phyloP scores from a whole-genome alignment of 2,329 filamentous ascomycete genomes.

The Alternaria postmessia region DNA sequence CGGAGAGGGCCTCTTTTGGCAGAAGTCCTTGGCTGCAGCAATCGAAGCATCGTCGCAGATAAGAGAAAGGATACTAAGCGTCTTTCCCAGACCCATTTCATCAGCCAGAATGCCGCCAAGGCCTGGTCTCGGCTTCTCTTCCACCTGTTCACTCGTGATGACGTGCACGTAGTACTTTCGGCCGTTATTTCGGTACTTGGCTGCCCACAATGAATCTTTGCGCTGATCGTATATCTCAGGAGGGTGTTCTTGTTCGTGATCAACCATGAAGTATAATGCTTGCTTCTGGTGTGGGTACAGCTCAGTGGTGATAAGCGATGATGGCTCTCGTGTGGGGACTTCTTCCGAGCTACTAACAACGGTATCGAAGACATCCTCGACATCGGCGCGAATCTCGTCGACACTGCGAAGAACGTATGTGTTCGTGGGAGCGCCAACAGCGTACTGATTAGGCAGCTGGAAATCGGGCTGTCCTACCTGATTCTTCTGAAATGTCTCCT shows the following conservation, averaged over 20 bases:
- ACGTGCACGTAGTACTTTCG: constrained; percentile 78
- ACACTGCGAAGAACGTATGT: constrained; percentile 52
- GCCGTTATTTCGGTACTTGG: constrained; percentile 64
- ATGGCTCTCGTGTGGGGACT: constrained; percentile 75
- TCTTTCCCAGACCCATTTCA: constrained; percentile 62
- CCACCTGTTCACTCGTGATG: constrained; percentile 70
- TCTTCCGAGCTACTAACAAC: constrained; percentile 75
- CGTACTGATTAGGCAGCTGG: constrained; percentile 17
- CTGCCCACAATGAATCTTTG: constrained; percentile 80
- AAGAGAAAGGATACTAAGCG: constrained; percentile 81
- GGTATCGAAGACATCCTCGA: constrained; percentile 87
- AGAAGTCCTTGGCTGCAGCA: constrained; percentile 70
- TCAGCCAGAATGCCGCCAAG: constrained; percentile 60
- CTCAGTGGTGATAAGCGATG: constrained; percentile 68
- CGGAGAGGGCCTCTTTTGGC: constrained; percentile 57
- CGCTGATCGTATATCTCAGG: constrained; percentile 68
- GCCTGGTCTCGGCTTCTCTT: constrained; percentile 45
- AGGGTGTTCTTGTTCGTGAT: constrained; percentile 74
- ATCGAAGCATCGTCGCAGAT: constrained; percentile 67
- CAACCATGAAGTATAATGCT: constrained; percentile 84
- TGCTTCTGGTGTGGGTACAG: constrained; percentile 89
- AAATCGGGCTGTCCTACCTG: constrained; percentile 28
- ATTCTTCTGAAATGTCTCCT: constrained; percentile 19
- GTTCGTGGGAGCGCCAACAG: constrained; percentile 13
- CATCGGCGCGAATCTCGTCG: constrained; percentile 86